Percentiles rank a stretch among this genome's conserved stretches.
Conservation (phyloP, 768 basidiomycete genomes). For the Gloeopeniophorella convolvens region DNA sequence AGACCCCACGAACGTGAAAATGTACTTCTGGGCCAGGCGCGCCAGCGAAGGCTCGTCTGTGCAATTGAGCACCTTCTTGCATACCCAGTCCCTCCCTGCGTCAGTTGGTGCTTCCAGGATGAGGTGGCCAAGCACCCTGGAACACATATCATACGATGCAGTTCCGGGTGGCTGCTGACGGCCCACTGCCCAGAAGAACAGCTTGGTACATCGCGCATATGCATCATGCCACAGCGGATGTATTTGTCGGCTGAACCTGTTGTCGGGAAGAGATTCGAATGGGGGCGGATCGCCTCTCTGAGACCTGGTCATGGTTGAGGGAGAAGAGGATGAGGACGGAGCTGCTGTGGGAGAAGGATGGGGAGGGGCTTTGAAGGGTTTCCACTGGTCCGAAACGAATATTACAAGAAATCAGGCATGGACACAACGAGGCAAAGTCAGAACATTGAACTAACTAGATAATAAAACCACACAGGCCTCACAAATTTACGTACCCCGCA, state of each 20-base stretch:
- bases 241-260: constrained; percentile 1
- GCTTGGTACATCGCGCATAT: constrained; percentile 7
- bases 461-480: background rate
- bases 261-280: constrained; percentile 15
- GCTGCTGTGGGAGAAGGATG: background rate
- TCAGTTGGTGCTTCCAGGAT: constrained; percentile 15
- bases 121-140: constrained; percentile 14
- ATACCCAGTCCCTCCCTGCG: constrained; percentile 12
- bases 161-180: constrained; percentile 9
- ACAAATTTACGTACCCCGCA: background rate
- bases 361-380: background rate
- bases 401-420: background rate
- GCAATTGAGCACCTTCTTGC: constrained; percentile 15
- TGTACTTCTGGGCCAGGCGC: constrained; percentile 15
- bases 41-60: constrained; percentile 15
- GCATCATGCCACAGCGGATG: constrained; percentile 15
- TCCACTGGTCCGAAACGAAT: background rate
- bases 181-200: constrained; percentile 19
- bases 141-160: constrained; percentile 17
- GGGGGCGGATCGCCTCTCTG: background rate
- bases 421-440: background rate
- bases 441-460: background rate
- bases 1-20: constrained; percentile 15
- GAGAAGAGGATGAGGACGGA: background rate
- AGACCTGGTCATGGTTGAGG: background rate